phyloP scores from a whole-genome alignment of 2,329 filamentous ascomycete species.

The Tolypocladium endophyticum region DNA sequence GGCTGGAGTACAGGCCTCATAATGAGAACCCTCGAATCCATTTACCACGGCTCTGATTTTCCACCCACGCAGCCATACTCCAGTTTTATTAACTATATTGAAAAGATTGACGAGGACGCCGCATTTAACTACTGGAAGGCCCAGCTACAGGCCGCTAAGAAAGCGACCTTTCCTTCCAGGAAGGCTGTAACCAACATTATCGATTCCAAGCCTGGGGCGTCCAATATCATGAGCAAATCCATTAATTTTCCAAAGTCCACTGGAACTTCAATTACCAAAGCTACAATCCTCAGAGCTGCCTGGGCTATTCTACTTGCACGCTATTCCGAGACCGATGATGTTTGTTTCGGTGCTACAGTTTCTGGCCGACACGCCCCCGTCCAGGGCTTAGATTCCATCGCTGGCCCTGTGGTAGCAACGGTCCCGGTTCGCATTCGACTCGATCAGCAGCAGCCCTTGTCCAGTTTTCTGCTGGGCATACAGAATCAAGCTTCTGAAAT shows the following conservation, averaged over 20 bases:
- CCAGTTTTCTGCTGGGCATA: not conserved
- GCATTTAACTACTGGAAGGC: not conserved
- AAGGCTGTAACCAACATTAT: too few relatives aligned
- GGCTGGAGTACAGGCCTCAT: conserved; percentile 2
- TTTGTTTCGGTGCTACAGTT: not conserved
- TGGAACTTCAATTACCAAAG: not conserved
- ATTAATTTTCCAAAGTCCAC: not conserved
- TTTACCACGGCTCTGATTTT: not conserved
- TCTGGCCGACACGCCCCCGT: not conserved
- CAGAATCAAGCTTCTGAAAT: not conserved
- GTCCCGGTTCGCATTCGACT: not conserved
- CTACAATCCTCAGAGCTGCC: not conserved
- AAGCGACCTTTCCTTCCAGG: not conserved
- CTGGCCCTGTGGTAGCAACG: not conserved
- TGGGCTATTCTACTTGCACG: too few relatives aligned
- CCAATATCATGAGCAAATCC: not conserved
- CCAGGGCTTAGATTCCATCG: not conserved
- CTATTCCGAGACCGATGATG: not conserved
- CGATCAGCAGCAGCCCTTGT: not conserved
- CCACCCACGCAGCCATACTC: not conserved
- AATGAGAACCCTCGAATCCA: too few relatives aligned
- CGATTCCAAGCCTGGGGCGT: not conserved
- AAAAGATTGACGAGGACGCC: not conserved
- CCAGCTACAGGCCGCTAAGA: not conserved
- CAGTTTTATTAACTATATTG: not conserved